Percentiles rank a stretch among this genome's conserved stretches.
Evolutionary conservation across 768 basidiomycete genomes (phyloP).

Genomic region (Tulasnella sp.): DNA sequence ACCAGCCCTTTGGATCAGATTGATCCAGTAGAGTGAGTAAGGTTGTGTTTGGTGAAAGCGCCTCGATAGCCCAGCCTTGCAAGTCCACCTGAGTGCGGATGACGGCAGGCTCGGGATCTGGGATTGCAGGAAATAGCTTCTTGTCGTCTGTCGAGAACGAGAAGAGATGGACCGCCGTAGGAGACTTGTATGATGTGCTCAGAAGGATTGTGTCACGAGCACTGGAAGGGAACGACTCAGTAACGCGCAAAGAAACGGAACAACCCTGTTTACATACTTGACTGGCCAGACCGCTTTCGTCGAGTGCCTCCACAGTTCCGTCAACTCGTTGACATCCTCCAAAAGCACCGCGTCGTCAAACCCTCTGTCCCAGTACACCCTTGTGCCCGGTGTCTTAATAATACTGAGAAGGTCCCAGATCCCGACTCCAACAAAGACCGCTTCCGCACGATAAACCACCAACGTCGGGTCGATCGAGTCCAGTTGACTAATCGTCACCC

Average conservation of each 20-base stretch:
- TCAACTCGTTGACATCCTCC: constrained; percentile 83
- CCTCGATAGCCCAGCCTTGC: constrained; percentile 97
- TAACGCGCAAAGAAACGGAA: background rate
- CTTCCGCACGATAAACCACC: constrained; percentile 92
- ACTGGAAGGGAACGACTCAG: constrained; percentile 29
- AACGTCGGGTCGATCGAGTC: constrained; percentile 96
- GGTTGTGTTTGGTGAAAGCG: constrained; percentile 88
- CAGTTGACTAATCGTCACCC: constrained; percentile 89
- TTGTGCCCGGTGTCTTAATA: constrained; percentile 75
- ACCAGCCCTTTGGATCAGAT: constrained; percentile 95
- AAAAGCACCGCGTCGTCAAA: constrained; percentile 77
- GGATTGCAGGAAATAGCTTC: constrained; percentile 69
- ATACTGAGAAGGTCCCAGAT: constrained; percentile 91
- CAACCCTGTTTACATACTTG: constrained; percentile 47
- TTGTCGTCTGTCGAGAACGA: constrained; percentile 88
- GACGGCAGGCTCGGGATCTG: constrained; percentile 53
- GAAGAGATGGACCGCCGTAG: constrained; percentile 89
- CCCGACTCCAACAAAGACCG: constrained; percentile 90
- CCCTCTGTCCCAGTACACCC: constrained; percentile 77
- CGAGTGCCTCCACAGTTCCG: constrained; percentile 88
- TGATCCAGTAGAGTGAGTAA: constrained; percentile 90
- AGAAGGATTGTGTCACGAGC: constrained; percentile 84
- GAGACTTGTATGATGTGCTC: constrained; percentile 94
- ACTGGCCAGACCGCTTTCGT: constrained; percentile 89
- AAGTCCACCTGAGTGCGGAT: constrained; percentile 95